These are phyloP conservation scores for Suillus tomentosus DNA, from an alignment of 768 basidiomycete genomes.

Conservation along the genomic window DNA sequence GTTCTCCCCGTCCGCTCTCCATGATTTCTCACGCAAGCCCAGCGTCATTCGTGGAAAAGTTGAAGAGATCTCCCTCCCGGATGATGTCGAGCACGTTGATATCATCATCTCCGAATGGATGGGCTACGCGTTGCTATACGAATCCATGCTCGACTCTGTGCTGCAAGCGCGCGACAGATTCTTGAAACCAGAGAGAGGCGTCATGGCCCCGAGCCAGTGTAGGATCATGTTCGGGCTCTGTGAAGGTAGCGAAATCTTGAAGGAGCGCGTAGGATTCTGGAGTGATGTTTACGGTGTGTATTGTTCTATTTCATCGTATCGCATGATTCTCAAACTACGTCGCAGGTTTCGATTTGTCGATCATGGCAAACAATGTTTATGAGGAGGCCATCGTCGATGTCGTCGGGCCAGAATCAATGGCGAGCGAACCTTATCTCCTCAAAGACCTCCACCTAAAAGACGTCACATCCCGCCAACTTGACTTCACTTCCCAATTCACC, in stretches of 20 bases:
- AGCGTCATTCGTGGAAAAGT: constrained; percentile 89
- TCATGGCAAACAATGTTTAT: constrained; percentile 75
- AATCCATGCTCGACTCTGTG: constrained; percentile 97
- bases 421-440: constrained; percentile 63
- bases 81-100: constrained; percentile 76
- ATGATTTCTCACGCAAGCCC: background rate
- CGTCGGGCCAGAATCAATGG: constrained; percentile 61
- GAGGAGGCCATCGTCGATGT: constrained; percentile 87
- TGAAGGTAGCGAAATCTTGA: constrained; percentile 71
- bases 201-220: constrained; percentile 92
- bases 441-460: constrained; percentile 77
- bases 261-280: constrained; percentile 91
- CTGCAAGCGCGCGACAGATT: constrained; percentile 86
- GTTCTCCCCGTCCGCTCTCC: background rate
- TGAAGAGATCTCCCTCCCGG: constrained; percentile 81
- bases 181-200: constrained; percentile 63
- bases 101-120: constrained; percentile 99
- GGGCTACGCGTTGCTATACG: constrained; percentile 90
- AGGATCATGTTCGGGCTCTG: constrained; percentile 84
- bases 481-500: constrained; percentile 77
- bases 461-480: constrained; percentile 68
- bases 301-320: background rate
- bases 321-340: background rate
- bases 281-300: constrained; percentile 81
- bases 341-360: constrained; percentile 83